These are phyloP conservation scores for Ceraceosorus bombacis DNA, from an alignment of 1,284 basidiomycete genomes.

Conservation along the genomic window DNA sequence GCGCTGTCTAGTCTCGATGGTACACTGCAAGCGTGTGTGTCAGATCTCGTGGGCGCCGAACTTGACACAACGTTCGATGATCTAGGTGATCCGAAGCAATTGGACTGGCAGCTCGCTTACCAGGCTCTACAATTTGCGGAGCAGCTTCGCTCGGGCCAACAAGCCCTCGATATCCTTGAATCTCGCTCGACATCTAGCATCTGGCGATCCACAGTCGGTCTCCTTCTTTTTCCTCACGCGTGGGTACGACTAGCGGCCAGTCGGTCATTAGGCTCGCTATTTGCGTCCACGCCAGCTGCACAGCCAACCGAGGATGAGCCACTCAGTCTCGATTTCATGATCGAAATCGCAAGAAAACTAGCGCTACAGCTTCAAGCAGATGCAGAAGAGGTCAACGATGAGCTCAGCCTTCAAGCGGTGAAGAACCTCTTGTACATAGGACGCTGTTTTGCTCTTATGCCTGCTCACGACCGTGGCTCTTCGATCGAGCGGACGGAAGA, in stretches of 20 bases:
- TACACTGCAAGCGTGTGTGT: constrained; percentile 23
- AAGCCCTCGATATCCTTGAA: neutral
- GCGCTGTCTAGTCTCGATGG: constrained; percentile 18
- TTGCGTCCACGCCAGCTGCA: constrained; percentile 49
- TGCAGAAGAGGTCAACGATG: constrained; percentile 69
- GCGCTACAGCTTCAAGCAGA: constrained; percentile 64
- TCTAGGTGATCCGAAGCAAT: constrained; percentile 26
- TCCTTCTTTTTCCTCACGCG: constrained; percentile 81
- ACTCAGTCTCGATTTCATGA: constrained; percentile 57
- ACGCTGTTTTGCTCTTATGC: constrained; percentile 52
- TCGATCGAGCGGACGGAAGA: constrained; percentile 1
- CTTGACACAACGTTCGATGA: constrained; percentile 2
- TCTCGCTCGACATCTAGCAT: neutral
- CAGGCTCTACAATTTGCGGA: constrained; percentile 64
- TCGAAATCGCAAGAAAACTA: constrained; percentile 67
- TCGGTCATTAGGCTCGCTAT: constrained; percentile 67
- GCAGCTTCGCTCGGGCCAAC: constrained; percentile 53
- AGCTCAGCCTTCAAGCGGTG: constrained; percentile 73
- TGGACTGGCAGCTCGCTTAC: constrained; percentile 78
- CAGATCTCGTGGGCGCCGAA: constrained; percentile 29
- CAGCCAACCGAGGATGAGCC: constrained; percentile 3
- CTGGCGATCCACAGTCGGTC: constrained; percentile 54
- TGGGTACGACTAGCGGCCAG: constrained; percentile 84
- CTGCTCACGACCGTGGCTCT: neutral
- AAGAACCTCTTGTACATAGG: constrained; percentile 90